Evolutionary conservation across 495 filamentous ascomycete genomes (phyloP).

Genomic region (Podospora bellae-mahoneyi): DNA sequence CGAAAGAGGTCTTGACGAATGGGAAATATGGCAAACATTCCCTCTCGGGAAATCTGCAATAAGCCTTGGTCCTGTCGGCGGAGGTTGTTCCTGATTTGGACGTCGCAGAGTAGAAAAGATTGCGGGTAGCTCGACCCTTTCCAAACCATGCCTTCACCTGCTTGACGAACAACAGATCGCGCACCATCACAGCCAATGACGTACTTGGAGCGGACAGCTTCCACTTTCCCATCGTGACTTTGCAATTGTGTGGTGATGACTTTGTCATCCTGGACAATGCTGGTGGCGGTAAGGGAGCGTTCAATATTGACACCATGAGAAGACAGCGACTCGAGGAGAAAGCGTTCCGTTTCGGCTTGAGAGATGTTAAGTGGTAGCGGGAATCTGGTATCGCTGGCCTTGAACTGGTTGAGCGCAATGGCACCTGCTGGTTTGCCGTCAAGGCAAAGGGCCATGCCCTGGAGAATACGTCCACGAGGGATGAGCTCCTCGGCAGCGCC

Average conservation of each 20-base stretch:
- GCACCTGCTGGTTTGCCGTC: slow-evolving; percentile 26
- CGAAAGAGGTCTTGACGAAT: slow-evolving; percentile 30
- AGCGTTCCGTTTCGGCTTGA: slow-evolving; percentile 42
- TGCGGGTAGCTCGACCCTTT: slow-evolving; percentile 42
- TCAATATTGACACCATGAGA: slow-evolving; percentile 37
- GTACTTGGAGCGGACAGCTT: background rate
- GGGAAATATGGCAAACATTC: slow-evolving; percentile 34
- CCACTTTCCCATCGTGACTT: background rate
- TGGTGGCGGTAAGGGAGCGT: slow-evolving; percentile 20
- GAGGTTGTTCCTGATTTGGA: slow-evolving; percentile 32
- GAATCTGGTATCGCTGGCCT: slow-evolving; percentile 35
- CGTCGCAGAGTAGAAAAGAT: slow-evolving; percentile 47
- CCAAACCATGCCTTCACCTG: slow-evolving; percentile 23
- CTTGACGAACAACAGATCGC: background rate
- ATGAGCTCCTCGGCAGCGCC: slow-evolving; percentile 34
- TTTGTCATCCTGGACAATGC: background rate
- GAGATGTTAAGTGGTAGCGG: slow-evolving; percentile 38
- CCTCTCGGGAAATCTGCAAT: slow-evolving; percentile 27
- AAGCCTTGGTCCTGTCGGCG: slow-evolving; percentile 30
- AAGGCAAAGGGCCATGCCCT: slow-evolving; percentile 34
- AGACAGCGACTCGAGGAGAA: slow-evolving; percentile 38
- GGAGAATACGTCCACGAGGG: slow-evolving; percentile 27
- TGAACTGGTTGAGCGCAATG: slow-evolving; percentile 31
- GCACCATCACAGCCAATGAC: background rate
- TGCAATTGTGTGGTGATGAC: background rate